Base-by-base conservation (phyloP, 352 stramenopile species). In the Pythium insidiosum region DNA sequence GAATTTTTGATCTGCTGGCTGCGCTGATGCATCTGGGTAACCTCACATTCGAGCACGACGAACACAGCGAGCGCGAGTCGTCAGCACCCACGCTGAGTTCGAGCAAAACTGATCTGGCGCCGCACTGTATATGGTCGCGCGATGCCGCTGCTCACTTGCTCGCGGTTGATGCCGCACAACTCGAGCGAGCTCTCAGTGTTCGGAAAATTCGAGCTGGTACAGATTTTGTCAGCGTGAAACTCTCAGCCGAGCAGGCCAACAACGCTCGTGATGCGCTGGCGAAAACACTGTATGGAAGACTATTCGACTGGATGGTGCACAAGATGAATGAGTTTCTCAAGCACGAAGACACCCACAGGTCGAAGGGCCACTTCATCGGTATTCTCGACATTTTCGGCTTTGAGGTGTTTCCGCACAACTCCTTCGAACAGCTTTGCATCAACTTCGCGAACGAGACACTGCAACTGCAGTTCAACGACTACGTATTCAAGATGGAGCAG, bases 301-400 rank as follows among this genome's bases (percentile, higher is more conserved):
- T 96, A 4, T 96, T 96, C 48, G 76, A 95, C 52, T 95, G 82
- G 83, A 87, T 96, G 71, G 84, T 96, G 23, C 58, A 46, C 34
- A 75, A 79, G 25, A 81, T 95, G 30, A 96, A 95, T 58, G 71
- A 84, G 29, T 86, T 88, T 34, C 51, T 90, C 33, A 76, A 77
- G 34, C 80, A 84, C 64, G 78, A 94, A 46, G 80, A 91, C 47
- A 68, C 66, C 26, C 64, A 87, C 43, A 84, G 72, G 45, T 58
- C 63, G 4, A 76, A 79, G 42, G 66, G 71, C 21, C 73, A 84
- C 30, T 93, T 86, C 49, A 95, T 96, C 26, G 87, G 85, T 6
- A 87, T 96, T 39, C 61, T 96, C 3, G 87, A 96, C 63, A 95
- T 96, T 47, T 96, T 96, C 56, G 87, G 87, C 26, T 96, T 96